Base-by-base conservation (phyloP, 192 early-diverging fungal genomes). In the Chytriomyces hyalinus region DNA sequence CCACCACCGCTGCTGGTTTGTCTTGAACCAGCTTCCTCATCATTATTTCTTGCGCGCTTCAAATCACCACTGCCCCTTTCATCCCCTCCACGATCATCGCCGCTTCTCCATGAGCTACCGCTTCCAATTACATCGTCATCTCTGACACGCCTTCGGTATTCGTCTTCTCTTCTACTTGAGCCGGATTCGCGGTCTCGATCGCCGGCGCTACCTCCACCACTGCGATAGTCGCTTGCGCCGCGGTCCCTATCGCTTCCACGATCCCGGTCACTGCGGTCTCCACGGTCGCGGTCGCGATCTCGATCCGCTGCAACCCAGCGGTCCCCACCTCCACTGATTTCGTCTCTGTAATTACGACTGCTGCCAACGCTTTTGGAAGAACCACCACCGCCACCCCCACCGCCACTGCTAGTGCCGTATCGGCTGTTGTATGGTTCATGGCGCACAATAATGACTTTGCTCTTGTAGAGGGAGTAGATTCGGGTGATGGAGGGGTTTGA, bases 371-470 rank as follows among this genome's bases (percentile, higher is more conserved):
- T 36, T 2, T 36, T 36, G 36, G 36, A 36, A 36, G 36, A 36
- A 50, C 11, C 15, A 46, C 28, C 44, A 3, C 2, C 44, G 61
- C 24, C 49, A 36, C 36, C 36, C 36, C 36, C 36, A 43, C 24
- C 17, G 15, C 49, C 24, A 17, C 17, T 13, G 7, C 22, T 13
- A 36, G 1, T 36, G 20, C 49, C 20, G 46, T 61, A 61, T 6
- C 72, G 72, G n/a, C 49, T 15, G 46, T 28, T 70, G 49, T 75
- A 75, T 10, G 73, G 73, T 44, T 75, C 73, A 24, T 75, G 73
- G 49, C 73, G 73, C 20, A 75, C 73, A 28, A 75, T 64, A 66
- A 75, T 75, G 6, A 66, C 64, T 66, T 75, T 75, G 47, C 63
- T 26, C 20, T 66, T 64, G 46, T 65, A 75, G 9, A 65, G 63